A percentile compares a stretch with the other conserved stretches of the same genome.
These are phyloP conservation scores for Coleophoma cylindrospora DNA, from an alignment of 2,329 filamentous ascomycete genomes.

Conservation along the genomic window DNA sequence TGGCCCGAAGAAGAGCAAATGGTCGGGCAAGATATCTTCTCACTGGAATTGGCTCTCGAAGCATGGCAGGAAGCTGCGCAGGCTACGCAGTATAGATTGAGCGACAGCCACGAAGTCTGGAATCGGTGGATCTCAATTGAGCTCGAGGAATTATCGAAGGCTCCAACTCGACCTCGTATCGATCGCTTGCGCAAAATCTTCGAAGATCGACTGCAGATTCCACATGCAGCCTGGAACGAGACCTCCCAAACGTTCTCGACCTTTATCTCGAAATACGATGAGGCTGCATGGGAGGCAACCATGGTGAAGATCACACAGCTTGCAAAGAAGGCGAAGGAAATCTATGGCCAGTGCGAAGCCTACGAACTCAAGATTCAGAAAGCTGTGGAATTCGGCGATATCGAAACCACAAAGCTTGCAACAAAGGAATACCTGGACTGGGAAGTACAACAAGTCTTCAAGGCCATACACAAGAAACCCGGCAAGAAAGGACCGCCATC, in stretches of 20 bases:
- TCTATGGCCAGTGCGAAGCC: slow-evolving; percentile 59
- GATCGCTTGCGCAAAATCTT: slow-evolving; percentile 65
- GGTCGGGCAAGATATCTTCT: slow-evolving; percentile 67
- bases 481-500: slow-evolving; percentile 37
- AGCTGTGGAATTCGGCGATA: slow-evolving; percentile 51
- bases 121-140: slow-evolving; percentile 71
- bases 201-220: slow-evolving; percentile 63
- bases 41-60: slow-evolving; percentile 58
- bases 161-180: slow-evolving; percentile 50
- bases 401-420: slow-evolving; percentile 44
- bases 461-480: slow-evolving; percentile 42
- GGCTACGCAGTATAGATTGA: slow-evolving; percentile 67
- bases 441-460: slow-evolving; percentile 57
- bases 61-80: slow-evolving; percentile 70
- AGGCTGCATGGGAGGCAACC: slow-evolving; percentile 64
- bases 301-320: slow-evolving; percentile 65
- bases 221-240: slow-evolving; percentile 69
- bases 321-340: slow-evolving; percentile 57
- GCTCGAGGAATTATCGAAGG: slow-evolving; percentile 58
- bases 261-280: slow-evolving; percentile 68
- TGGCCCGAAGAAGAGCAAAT: slow-evolving; percentile 65
- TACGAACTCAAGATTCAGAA: slow-evolving; percentile 63
- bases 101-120: slow-evolving; percentile 76
- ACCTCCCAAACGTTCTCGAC: slow-evolving; percentile 72
- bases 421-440: slow-evolving; percentile 75